Conservation (phyloP, 2,329 filamentous ascomycete genomes). For the Trichoderma citrinoviride region DNA sequence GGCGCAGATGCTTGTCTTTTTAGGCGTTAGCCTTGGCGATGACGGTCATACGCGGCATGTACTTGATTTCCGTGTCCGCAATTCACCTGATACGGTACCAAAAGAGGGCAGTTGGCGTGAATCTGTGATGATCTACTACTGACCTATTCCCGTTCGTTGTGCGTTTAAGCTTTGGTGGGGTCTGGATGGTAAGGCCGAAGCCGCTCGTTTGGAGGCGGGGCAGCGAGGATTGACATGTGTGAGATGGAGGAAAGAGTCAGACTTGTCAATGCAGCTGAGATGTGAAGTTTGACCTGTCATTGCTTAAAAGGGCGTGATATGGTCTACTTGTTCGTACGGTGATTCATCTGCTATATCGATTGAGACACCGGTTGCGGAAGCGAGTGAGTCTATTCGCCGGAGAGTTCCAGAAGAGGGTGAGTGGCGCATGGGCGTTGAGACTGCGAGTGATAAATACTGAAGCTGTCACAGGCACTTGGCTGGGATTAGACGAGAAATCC, state of each 20-base stretch:
- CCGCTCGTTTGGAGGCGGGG: background rate
- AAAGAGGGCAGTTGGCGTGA: background rate
- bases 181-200: background rate
- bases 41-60: background rate
- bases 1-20: constrained; percentile 6
- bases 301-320: background rate
- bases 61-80: background rate
- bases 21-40: background rate
- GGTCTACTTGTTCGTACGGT: too few species aligned
- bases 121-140: background rate
- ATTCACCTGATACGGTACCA: background rate
- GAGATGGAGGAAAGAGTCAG: background rate
- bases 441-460: background rate
- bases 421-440: background rate
- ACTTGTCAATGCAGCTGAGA: background rate
- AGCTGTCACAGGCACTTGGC: too few species aligned
- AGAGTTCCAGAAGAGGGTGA: background rate
- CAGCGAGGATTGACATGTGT: background rate
- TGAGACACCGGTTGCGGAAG: background rate
- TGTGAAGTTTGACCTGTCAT: background rate
- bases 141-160: background rate
- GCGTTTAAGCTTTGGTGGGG: background rate
- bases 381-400: background rate
- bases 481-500: background rate
- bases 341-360: background rate